Base-by-base conservation (phyloP, 768 basidiomycete genomes). In the Naganishia onofrii region DNA sequence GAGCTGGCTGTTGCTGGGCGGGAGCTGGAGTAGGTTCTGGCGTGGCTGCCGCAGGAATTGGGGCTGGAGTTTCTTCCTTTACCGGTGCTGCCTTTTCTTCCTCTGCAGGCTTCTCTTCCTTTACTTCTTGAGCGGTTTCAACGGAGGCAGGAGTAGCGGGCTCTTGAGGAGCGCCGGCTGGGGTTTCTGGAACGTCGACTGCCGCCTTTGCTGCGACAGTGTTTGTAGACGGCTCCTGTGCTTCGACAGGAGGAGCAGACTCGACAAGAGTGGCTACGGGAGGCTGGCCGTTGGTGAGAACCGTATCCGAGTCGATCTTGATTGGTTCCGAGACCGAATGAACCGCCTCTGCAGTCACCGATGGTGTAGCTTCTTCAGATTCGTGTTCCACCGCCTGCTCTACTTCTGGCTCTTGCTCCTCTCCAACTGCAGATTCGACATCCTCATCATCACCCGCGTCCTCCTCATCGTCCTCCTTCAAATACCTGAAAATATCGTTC, bases 401-500 rank as follows among this genome's bases (percentile, higher is more conserved):
- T 23, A 55, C 63, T 28, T 73, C 64, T 23, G 65, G 36, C 46
- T 66, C 66, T 23, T 65, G 68, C 19, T 71, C 57, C 21, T 66
- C 73, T 26, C 51, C 53, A 4, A 64, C 66, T 19, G 72, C 32
- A 26, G 53, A 60, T 7, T 29, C 66, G n/a, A 71, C 60, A 15
- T 51, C 56, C 36, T 80, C 78, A 79, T 80, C 80, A 44, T 82
- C 85, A 55, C 90, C 90, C 68, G 91, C 92, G 32, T 85, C 85
- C 74, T 92, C 92, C 66, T 91, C 88, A 9, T 87, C 83, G 78
- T 97, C 93, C 83, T 97, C 96, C 84, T 96, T 97, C 73, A 99
- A 85, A 86, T 96, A 98, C 71, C 96, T 90, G 88, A 98, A 99
- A 84, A 98, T 97, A 84, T 99, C 96, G 83, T 99, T 99, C 83